phyloP scores from a whole-genome alignment of 805 yeast species.

The Wickerhamomyces subpelliculosus region DNA sequence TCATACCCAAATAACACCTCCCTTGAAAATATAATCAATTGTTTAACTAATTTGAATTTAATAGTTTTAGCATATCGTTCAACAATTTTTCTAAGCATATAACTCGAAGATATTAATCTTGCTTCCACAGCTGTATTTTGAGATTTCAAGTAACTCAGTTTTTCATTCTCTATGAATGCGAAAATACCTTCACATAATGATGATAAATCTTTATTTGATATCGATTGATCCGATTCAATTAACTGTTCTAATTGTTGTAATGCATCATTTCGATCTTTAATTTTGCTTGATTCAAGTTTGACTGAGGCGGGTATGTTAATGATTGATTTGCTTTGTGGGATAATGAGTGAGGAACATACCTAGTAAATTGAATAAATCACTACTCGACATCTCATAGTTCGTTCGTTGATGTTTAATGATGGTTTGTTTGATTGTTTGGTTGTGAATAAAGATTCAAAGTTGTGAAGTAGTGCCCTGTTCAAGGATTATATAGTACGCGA shows the following conservation, averaged over 20 bases:
- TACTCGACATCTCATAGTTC: neutral
- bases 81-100: constrained; percentile 22
- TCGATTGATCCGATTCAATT: constrained; percentile 13
- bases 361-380: neutral
- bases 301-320: neutral
- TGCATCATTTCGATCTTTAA: constrained; percentile 50
- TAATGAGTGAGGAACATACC: neutral
- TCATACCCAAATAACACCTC: constrained; percentile 7
- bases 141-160: constrained; percentile 20
- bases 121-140: constrained; percentile 22
- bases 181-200: constrained; percentile 22
- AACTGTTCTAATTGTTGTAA: constrained; percentile 31
- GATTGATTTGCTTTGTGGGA: too few relatives aligned
- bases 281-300: constrained; percentile 39
- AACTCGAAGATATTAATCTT: constrained; percentile 27
- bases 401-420: neutral
- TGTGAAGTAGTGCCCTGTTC: neutral
- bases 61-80: constrained; percentile 6
- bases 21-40: constrained; percentile 5
- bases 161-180: constrained; percentile 29
- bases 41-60: constrained; percentile 11
- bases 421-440: neutral
- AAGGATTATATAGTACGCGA: neutral
- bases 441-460: neutral
- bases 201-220: constrained; percentile 19